Percentiles rank a stretch among this genome's conserved stretches.
Evolutionary conservation across 2,329 filamentous ascomycete species (phyloP).

Genomic region (Neurospora sp.): DNA sequence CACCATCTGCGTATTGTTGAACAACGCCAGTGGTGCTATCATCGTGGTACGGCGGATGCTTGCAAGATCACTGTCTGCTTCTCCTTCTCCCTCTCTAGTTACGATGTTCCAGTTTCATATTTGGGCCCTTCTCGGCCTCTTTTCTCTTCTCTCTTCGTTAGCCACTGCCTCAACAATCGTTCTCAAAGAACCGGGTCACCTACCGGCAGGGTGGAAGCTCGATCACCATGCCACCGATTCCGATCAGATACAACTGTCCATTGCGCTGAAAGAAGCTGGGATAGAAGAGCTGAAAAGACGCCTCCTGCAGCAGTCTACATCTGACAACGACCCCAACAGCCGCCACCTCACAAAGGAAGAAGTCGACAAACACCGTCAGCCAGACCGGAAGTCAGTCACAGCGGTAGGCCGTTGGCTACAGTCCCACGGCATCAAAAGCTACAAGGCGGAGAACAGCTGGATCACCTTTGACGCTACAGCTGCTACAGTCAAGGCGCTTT

Average conservation of each 20-base stretch:
- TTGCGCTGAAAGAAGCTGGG: slow-evolving; percentile 22
- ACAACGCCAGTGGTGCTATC: neutral
- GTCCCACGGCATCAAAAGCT: slow-evolving; percentile 25
- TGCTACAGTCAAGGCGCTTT: slow-evolving; percentile 27
- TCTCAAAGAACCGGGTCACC: slow-evolving; percentile 12
- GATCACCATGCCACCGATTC: slow-evolving; percentile 15
- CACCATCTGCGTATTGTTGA: neutral
- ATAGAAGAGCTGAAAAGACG: slow-evolving; percentile 21
- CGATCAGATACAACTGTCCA: slow-evolving; percentile 20
- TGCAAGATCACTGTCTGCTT: neutral
- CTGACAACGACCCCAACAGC: slow-evolving; percentile 11
- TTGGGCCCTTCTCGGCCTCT: slow-evolving; percentile 7
- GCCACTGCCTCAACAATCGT: slow-evolving; percentile 11
- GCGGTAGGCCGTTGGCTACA: slow-evolving; percentile 33
- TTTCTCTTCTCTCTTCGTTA: neutral
- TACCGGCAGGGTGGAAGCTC: slow-evolving; percentile 21
- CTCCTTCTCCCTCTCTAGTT: neutral
- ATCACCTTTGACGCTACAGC: slow-evolving; percentile 33
- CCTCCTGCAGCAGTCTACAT: slow-evolving; percentile 16
- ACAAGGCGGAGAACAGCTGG: slow-evolving; percentile 28
- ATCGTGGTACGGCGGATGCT: neutral
- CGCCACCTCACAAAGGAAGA: slow-evolving; percentile 28
- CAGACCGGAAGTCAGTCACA: slow-evolving; percentile 24
- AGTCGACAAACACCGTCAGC: slow-evolving; percentile 25
- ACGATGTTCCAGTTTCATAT: slow-evolving; percentile 9